Conservation (phyloP, 768 basidiomycete species). For the Termitomyces sp. region DNA sequence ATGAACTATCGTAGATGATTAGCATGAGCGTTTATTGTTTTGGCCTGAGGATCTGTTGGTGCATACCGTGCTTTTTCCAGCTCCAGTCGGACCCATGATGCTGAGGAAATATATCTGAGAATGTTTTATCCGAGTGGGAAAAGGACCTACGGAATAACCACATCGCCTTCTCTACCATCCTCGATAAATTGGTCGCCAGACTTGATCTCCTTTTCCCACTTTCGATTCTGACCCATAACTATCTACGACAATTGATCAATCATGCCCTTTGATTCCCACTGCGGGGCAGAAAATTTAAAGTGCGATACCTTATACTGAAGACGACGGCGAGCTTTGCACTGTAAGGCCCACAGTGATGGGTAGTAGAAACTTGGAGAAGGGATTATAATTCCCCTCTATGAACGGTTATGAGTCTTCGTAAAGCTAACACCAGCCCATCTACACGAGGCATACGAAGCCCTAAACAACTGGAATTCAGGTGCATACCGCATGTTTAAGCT, state of each 20-base stretch:
- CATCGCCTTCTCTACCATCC: constrained; percentile 3
- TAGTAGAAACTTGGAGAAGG: not conserved
- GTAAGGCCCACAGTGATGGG: not conserved
- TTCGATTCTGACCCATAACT: not conserved
- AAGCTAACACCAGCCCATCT: not conserved
- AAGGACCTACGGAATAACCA: constrained; percentile 2
- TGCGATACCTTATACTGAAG: not conserved
- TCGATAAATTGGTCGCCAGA: not conserved
- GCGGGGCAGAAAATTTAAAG: no score
- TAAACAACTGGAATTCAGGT: not conserved
- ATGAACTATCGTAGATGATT: constrained; percentile 1
- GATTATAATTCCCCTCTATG: not conserved
- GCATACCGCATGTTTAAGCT: not conserved
- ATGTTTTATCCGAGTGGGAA: not conserved
- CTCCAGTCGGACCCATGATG: constrained; percentile 5
- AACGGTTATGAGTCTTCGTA: not conserved
- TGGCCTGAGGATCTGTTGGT: not conserved
- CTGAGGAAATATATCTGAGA: not conserved
- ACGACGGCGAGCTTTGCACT: not conserved
- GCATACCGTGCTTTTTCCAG: constrained; percentile 7
- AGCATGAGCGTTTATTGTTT: not conserved
- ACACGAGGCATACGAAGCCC: not conserved
- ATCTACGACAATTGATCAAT: not conserved
- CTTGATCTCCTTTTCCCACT: constrained; percentile 6
- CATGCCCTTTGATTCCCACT: not conserved